Conservation (phyloP, 345 rosid genomes). For the Lagerstroemia speciosa region DNA sequence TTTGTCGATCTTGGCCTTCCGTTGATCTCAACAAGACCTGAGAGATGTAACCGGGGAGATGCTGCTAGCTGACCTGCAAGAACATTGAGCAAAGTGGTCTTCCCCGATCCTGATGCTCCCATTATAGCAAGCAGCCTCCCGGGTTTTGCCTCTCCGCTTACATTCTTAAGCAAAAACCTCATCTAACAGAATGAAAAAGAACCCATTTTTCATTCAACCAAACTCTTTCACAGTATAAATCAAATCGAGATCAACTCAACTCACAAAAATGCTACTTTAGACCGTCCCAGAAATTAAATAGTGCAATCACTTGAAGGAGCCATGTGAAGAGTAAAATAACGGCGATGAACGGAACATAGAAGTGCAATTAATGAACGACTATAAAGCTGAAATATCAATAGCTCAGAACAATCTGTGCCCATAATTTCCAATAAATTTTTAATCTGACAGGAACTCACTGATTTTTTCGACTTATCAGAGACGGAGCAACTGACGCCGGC, state of each 20-base stretch:
- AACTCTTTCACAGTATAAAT: background rate
- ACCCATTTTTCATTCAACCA: background rate
- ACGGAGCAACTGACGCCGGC: conserved; percentile 74
- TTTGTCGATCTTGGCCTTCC: conserved; percentile 53
- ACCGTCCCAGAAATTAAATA: no score
- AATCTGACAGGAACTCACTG: conserved; percentile 33
- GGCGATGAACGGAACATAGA: background rate
- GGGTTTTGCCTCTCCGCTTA: conserved; percentile 89
- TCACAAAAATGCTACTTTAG: background rate
- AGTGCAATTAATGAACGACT: background rate
- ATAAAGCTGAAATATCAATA: background rate
- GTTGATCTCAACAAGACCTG: conserved; percentile 89
- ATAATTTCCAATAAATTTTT: background rate
- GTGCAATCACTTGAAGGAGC: no score
- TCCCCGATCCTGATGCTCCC: conserved; percentile 99
- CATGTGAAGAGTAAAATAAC: no score
- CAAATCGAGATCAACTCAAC: background rate
- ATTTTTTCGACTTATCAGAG: conserved; percentile 62
- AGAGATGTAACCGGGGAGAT: conserved; percentile 58
- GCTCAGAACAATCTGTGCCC: background rate
- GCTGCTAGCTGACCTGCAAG: conserved; percentile 72
- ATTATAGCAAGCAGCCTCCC: conserved; percentile 87
- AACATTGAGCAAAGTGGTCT: conserved; percentile 87
- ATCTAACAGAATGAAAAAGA: conserved; percentile 28
- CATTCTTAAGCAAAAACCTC: conserved; percentile 72